phyloP scores from a whole-genome alignment of 2,329 filamentous ascomycete species.

The Spiromastix sp. region DNA sequence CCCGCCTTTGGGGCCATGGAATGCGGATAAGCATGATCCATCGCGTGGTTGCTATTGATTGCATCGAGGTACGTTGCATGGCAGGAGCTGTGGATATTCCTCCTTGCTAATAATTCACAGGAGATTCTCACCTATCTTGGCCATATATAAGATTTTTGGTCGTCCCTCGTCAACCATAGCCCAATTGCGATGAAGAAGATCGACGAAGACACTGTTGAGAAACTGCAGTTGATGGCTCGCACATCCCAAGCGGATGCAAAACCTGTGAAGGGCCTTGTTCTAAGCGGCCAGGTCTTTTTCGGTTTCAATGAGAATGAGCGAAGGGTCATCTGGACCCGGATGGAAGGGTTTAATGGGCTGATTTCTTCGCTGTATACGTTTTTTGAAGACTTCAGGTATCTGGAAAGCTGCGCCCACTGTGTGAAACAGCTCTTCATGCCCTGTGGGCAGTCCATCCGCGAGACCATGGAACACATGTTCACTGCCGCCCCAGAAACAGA shows the following conservation, averaged over 20 bases:
- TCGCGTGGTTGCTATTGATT: slow-evolving; percentile 20
- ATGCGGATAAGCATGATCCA: slow-evolving; percentile 21
- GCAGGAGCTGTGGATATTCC: slow-evolving; percentile 1
- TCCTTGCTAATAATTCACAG: slow-evolving; percentile 14
- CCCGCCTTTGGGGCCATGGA: slow-evolving; percentile 20
- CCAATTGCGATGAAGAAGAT: slow-evolving; percentile 18
- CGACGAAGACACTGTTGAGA: slow-evolving; percentile 21
- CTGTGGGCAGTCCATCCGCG: background rate
- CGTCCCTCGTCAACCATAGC: slow-evolving; percentile 19
- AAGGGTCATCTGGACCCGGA: slow-evolving; percentile 7
- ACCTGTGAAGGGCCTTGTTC: slow-evolving; percentile 10
- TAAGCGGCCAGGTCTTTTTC: slow-evolving; percentile 12
- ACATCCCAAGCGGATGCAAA: slow-evolving; percentile 10
- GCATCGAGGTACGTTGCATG: slow-evolving; percentile 22
- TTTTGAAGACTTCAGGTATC: slow-evolving; percentile 12
- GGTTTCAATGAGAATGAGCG: slow-evolving; percentile 12
- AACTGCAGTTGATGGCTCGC: slow-evolving; percentile 22
- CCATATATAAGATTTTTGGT: slow-evolving; percentile 24
- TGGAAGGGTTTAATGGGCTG: slow-evolving; percentile 9
- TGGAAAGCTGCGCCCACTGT: slow-evolving; percentile 4
- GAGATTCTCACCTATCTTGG: slow-evolving; percentile 23
- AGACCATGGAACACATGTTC: background rate
- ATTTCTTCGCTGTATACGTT: slow-evolving; percentile 15
- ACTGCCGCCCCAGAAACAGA: background rate
- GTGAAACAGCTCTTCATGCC: background rate